Base-by-base conservation (phyloP, 495 filamentous ascomycete species). In the Aspergillus nanangensis region DNA sequence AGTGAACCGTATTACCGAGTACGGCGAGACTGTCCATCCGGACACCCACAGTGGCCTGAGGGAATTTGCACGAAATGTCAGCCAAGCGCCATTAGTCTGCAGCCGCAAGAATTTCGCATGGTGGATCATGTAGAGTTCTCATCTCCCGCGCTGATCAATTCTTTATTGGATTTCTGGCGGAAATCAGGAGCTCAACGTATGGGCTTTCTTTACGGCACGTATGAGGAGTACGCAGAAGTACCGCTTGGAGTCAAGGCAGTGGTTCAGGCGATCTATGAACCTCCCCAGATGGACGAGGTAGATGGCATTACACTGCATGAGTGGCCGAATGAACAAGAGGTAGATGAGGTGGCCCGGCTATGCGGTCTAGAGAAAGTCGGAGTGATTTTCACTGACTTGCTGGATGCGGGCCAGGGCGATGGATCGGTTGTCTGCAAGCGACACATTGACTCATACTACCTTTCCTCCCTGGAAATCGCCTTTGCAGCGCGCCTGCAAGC, bases 1-100 rank as follows among this genome's bases (percentile, higher is more conserved):
- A 90, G 79, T 51, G 93, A 99, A 62, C 94, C 92, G 2, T 96
- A 88, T 62, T 96, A 89, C 63, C 81, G 93, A 37, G 90, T 99
- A 38, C 85, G 79, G 60, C 81, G 75, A 21, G 81, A 95, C 57
- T 99, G 93, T 56, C 92, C 93, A 4, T 89, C 91, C 3, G 92
- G 93, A 4, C 93, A 99, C 62, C 83, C 88, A 2, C 77, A 81
- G 33, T 99, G 92, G 85, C 93, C 93, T 13, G 90, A 92, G 52
- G 93, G 93, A n/a, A 97, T 99, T 51, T 99, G 93, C 69, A 94
- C 90, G 33, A 99, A 97, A 63, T 99, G 93, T 58, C 93, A 99
- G 58, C 93, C 93, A 11, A 95, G 91, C 46, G 93, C 93, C 20
- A 99, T 99, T 62, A 96, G 87, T 34, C 74, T 99, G 17, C 90